Evolutionary conservation across 257 asterid genomes (phyloP), one percentile per base, ranked within the genome.

Genomic region (Thymus mandschuricus): DNA sequence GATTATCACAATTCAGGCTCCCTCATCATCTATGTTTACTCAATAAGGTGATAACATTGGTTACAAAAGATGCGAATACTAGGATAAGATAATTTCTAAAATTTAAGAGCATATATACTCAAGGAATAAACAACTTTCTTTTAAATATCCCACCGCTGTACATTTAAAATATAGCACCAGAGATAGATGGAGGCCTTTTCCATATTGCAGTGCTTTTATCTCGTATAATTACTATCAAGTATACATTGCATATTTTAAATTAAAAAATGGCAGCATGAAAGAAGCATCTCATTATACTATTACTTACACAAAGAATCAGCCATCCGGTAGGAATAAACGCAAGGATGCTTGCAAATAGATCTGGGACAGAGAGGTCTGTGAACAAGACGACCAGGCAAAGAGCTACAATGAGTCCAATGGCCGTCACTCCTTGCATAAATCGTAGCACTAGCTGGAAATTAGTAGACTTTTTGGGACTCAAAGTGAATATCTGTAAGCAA

Each of bases 281-380:
- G 29, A 40, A 66, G 73, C 73, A 73, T 48, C 13, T 56, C 29
- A 10, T 46, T 10, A 49, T 29, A 64, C 29, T 15, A 48, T 34
- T 43, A 89, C 98, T 89, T 86, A 94, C 98, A 41, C 87, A 88
- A 51, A 95, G 78, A 70, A 95, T 87, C 55, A 81, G 63, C 99
- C 99, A 95, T 75, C 99, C 99, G 11, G 99, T 95, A 55, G 99
- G 96, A 84, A 95, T 87, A 71, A 95, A 95, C 46, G 95, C 99
- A 48, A 95, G 99, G 81, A 92, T 61, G 88, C 98, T 81, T 33
- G 99, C 97, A 75, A 95, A 88, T 83, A 95, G 84, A 75, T 95
- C 99, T 1, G 95, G 50, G 63, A 95, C 63, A 7, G 98, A 80
- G 60, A 95, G 86, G 10, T 59, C 55, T 8, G 96, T 95, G 76